Percentiles rank a stretch among this genome's conserved stretches.
These are phyloP conservation scores for Mitragyna speciosa DNA, from an alignment of 257 asterid species.

Conservation along the genomic window DNA sequence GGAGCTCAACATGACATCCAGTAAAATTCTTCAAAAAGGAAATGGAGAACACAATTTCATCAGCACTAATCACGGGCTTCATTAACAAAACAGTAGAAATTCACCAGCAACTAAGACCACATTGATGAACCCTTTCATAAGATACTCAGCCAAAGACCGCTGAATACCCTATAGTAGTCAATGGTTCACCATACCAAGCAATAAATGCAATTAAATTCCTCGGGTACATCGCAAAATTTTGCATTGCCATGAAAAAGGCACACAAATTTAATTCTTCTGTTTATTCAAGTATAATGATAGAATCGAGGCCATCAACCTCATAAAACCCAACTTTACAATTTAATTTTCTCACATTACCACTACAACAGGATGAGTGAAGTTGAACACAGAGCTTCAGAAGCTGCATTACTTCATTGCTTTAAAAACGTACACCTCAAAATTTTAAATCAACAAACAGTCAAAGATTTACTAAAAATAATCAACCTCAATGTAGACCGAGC, in stretches of 20 bases:
- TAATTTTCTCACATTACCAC: no score
- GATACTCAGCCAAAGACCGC: neutral
- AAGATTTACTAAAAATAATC: neutral
- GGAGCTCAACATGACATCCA: neutral
- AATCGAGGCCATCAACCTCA: neutral
- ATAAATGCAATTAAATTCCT: no score
- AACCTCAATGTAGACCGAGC: constrained; percentile 89
- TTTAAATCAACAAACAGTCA: neutral
- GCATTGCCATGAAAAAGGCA: neutral
- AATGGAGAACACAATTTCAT: neutral
- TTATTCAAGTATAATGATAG: neutral
- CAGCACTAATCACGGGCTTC: neutral
- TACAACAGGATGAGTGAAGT: neutral
- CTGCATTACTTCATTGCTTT: neutral
- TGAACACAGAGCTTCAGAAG: neutral
- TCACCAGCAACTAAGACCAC: neutral
- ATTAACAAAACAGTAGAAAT: neutral
- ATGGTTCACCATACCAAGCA: no score
- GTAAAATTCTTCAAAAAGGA: neutral
- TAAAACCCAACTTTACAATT: no score
- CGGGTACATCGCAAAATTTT: neutral
- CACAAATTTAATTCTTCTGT: neutral
- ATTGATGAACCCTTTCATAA: neutral
- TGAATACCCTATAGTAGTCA: neutral
- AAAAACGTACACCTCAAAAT: neutral